Evolutionary conservation across 2,329 filamentous ascomycete genomes (phyloP), one percentile per base, ranked within the genome.

Genomic region (Pestalotiopsis fici): DNA sequence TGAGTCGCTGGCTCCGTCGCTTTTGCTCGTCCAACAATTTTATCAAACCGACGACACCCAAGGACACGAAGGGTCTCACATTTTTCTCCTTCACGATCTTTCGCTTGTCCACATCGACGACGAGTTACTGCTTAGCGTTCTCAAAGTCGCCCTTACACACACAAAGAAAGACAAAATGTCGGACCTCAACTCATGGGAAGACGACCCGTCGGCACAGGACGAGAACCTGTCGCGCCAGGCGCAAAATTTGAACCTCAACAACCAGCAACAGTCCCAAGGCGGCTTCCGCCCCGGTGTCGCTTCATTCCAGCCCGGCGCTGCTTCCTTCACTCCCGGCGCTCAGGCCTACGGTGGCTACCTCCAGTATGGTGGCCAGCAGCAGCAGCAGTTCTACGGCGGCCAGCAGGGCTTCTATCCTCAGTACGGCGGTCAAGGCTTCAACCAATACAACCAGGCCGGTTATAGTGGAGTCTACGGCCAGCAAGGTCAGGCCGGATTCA

Each of bases 101-200:
- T 1, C 12, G 47, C 47, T 54, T 54, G 27, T 57, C 27, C 27
- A 57, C 55, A 15, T 15, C 55, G 23, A 57, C 55, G 21, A 50
- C 43, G 43, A 50, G 43, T 50, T 18, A 50, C 55, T 57, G 27
- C 23, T 27, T 27, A 57, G 27, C 27, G 27, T 27, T 31, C 23
- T 6, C 12, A 57, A 57, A 57, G 55, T 57, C 23, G 23, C 18
- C 18, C 23, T 25, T 25, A 27, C n/a, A 39, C 7, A 35, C 31
- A 35, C 11, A 35, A 35, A 35, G 23, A 70, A 65, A 66, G 66
- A 54, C 77, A 86, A 66, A 77, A 97, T 97, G 94, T 92, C 95
- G 75, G 90, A 95, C 80, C 92, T 94, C 76, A 94, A 97, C 81
- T 97, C 94, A 70, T 98, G 96, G 93, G 95, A 98, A 83, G 94